A percentile compares a stretch with the other conserved stretches of the same genome.
phyloP scores from a whole-genome alignment of 108 stramenopile species.

The Aurantiochytrium sp. region DNA sequence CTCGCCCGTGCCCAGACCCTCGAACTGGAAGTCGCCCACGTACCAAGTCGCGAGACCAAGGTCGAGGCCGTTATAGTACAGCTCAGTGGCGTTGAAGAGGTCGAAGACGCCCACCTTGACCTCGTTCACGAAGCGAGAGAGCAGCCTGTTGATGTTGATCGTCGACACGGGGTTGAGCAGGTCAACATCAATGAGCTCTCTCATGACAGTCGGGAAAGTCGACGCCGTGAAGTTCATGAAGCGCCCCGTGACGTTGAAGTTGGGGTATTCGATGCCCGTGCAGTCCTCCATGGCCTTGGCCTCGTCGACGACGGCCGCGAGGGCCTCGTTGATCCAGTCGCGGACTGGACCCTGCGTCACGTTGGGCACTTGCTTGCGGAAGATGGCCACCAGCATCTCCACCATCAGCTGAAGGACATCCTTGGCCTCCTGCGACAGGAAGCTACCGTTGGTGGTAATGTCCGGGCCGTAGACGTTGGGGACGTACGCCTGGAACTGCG shows the following conservation, averaged over 20 bases:
- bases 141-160: neutral
- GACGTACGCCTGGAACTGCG: neutral
- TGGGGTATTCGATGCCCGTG: too few species aligned
- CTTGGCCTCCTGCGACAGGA: neutral
- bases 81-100: neutral
- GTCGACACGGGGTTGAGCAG: neutral
- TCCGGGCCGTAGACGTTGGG: neutral
- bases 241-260: too few species aligned
- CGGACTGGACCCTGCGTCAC: neutral
- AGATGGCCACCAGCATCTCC: neutral
- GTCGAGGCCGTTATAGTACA: neutral
- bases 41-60: neutral
- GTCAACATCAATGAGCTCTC: neutral
- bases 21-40: neutral
- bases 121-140: neutral
- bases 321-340: neutral
- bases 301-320: neutral
- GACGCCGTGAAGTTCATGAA: neutral
- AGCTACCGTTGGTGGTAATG: neutral
- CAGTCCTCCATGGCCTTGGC: too few species aligned
- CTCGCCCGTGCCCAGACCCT: neutral
- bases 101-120: neutral
- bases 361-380: neutral
- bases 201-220: neutral
- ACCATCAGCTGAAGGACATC: neutral